phyloP scores from a whole-genome alignment of 139 green algal genomes.

The Chlorella sorokiniana region DNA sequence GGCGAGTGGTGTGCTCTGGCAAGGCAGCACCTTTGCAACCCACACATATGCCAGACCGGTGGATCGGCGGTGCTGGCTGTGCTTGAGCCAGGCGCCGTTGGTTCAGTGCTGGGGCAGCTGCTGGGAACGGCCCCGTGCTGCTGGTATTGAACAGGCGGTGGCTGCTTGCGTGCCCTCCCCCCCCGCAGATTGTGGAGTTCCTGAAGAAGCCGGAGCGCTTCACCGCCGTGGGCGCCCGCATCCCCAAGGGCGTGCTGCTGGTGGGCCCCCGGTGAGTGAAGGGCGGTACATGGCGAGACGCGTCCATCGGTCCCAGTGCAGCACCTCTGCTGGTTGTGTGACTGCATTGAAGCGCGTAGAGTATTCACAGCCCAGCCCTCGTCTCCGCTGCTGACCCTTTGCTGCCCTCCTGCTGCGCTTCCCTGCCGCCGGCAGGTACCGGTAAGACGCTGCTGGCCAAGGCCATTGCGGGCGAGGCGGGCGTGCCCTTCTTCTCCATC shows the following conservation, averaged over 20 bases:
- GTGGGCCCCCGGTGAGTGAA: conserved; percentile 88
- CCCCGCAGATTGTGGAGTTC: conserved; percentile 95
- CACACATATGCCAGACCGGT: not conserved
- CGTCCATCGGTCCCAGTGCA: too few relatives aligned
- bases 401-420: not conserved
- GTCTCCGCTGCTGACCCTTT: too few relatives aligned
- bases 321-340: too few relatives aligned
- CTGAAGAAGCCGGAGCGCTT: conserved; percentile 99
- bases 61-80: too few relatives aligned
- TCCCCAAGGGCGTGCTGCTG: conserved; percentile 98
- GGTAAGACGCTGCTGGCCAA: conserved; percentile 98
- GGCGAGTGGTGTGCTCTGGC: not conserved
- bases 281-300: too few relatives aligned
- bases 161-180: not conserved
- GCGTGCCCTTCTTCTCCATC: conserved; percentile 71
- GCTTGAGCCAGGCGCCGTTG: too few relatives aligned
- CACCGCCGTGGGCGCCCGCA: conserved; percentile 96
- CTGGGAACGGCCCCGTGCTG: too few relatives aligned
- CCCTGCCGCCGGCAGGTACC: conserved; percentile 62
- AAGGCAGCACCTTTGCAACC: not conserved
- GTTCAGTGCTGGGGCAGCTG: too few relatives aligned
- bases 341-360: too few relatives aligned
- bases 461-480: conserved; percentile 78
- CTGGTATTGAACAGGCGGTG: not conserved
- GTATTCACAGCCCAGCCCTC: too few relatives aligned